These are phyloP conservation scores for Polymyxa betae DNA, from an alignment of 208 protist genomes.

Conservation along the genomic window DNA sequence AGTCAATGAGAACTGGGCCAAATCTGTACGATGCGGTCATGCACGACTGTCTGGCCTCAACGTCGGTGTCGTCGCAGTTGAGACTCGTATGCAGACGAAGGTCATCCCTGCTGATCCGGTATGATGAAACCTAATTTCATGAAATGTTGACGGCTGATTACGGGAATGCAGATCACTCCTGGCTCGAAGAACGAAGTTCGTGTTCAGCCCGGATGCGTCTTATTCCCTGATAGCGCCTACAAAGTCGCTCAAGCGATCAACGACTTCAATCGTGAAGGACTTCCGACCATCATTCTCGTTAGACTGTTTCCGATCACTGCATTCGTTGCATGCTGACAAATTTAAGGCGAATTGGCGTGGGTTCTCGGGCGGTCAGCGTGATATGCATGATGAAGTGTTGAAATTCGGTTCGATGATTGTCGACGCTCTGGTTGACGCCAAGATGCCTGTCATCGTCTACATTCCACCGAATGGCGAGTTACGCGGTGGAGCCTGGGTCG, in stretches of 20 bases:
- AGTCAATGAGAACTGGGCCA: constrained; percentile 90
- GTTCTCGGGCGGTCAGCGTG: constrained; percentile 96
- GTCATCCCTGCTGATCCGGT: too few relatives aligned
- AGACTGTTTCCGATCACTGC: background rate
- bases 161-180: too few relatives aligned
- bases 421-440: constrained; percentile 91
- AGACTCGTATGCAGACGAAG: too few relatives aligned
- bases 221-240: constrained; percentile 95
- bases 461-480: constrained; percentile 94
- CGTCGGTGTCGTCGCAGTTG: constrained; percentile 93
- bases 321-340: background rate
- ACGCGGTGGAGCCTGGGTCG: constrained; percentile 95
- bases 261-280: constrained; percentile 91
- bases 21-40: constrained; percentile 88
- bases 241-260: constrained; percentile 95
- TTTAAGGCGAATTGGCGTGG: constrained; percentile 95
- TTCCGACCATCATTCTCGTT: constrained; percentile 86
- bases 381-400: constrained; percentile 98
- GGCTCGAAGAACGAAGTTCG: too few relatives aligned
- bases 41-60: constrained; percentile 94
- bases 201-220: constrained; percentile 70
- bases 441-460: constrained; percentile 91
- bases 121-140: too few relatives aligned
- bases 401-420: constrained; percentile 98
- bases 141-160: too few relatives aligned